Percentiles rank a stretch among this genome's conserved stretches.
These are phyloP conservation scores for Turnera subulata DNA, from an alignment of 345 rosid species.

Conservation along the genomic window DNA sequence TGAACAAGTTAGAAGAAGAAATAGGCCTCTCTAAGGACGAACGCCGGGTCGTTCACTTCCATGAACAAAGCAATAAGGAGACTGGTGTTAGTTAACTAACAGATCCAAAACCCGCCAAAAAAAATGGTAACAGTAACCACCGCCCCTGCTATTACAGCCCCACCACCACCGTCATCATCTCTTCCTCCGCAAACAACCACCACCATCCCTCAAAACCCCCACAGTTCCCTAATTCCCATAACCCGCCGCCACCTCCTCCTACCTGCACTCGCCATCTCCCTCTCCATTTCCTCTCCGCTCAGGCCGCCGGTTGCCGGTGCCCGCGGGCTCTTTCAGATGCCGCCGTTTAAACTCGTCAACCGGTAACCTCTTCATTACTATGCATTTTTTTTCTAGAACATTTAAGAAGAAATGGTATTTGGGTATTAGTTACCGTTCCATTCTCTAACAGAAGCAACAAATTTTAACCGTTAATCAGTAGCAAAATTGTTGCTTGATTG, in stretches of 20 bases:
- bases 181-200: constrained; percentile 15
- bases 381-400: neutral
- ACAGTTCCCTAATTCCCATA: constrained; percentile 18
- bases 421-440: neutral
- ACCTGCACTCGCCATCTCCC: constrained; percentile 36
- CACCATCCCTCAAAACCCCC: constrained; percentile 6
- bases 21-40: too few species aligned
- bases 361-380: constrained; percentile 21
- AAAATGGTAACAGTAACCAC: constrained; percentile 13
- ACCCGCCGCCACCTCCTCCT: constrained; percentile 45
- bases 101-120: constrained; percentile 11
- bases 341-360: constrained; percentile 54
- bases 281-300: constrained; percentile 22
- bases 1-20: too few species aligned
- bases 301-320: constrained; percentile 28
- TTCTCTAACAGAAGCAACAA: too few species aligned
- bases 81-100: neutral
- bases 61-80: neutral
- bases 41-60: neutral
- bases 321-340: constrained; percentile 74
- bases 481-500: too few species aligned
- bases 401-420: neutral
- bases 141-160: neutral
- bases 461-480: neutral
- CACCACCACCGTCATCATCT: constrained; percentile 3